These are phyloP conservation scores for Myxozyma neotropica DNA, from an alignment of 805 yeast species.

Conservation along the genomic window DNA sequence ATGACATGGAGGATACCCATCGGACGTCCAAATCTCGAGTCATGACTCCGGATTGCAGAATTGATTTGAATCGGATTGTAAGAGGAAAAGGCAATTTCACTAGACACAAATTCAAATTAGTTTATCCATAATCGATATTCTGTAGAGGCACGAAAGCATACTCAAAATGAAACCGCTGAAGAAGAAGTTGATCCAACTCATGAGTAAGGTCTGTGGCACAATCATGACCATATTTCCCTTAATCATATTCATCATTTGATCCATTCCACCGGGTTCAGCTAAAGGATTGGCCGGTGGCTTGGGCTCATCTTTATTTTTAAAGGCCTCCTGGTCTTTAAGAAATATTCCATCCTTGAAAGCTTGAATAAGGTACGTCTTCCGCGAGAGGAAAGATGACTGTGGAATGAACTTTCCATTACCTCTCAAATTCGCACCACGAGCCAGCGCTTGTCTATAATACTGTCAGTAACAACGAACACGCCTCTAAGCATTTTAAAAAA, in stretches of 20 bases:
- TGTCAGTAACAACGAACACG: not conserved
- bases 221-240: slow-evolving; percentile 81
- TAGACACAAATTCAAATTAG: slow-evolving; percentile 40
- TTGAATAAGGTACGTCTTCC: slow-evolving; percentile 54
- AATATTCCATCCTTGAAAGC: slow-evolving; percentile 57
- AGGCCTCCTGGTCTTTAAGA: slow-evolving; percentile 53
- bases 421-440: slow-evolving; percentile 60
- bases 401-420: slow-evolving; percentile 57
- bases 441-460: slow-evolving; percentile 53
- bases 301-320: slow-evolving; percentile 30
- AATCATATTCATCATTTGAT: slow-evolving; percentile 72
- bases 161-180: slow-evolving; percentile 71
- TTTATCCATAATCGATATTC: no score
- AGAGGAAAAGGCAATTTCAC: slow-evolving; percentile 90
- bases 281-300: slow-evolving; percentile 56
- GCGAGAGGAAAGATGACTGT: slow-evolving; percentile 54
- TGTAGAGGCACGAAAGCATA: slow-evolving; percentile 9
- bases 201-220: slow-evolving; percentile 87
- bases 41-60: slow-evolving; percentile 85
- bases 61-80: slow-evolving; percentile 84
- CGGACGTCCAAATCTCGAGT: slow-evolving; percentile 85
- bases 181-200: slow-evolving; percentile 95
- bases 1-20: slow-evolving; percentile 91
- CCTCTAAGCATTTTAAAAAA: not conserved
- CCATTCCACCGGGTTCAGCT: slow-evolving; percentile 69